These are phyloP conservation scores for Candida rishiriensis DNA, from an alignment of 805 yeast genomes.

Conservation along the genomic window DNA sequence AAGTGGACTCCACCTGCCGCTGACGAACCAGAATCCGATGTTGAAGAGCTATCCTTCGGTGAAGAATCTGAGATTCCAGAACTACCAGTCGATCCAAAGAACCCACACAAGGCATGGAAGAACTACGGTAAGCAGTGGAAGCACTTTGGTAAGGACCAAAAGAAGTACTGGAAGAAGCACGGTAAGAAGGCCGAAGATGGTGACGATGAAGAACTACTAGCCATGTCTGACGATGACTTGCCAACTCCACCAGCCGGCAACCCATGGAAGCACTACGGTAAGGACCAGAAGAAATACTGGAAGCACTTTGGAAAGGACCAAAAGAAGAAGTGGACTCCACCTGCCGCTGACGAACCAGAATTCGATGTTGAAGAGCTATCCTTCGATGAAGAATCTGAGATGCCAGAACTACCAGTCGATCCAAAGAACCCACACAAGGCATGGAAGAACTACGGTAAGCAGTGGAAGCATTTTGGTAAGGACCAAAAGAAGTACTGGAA, in stretches of 20 bases:
- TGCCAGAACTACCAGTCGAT: not conserved
- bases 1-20: conserved; percentile 18
- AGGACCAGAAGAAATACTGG: conserved; percentile 25
- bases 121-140: conserved; percentile 9
- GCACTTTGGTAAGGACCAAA: conserved; percentile 17
- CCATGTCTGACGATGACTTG: not conserved
- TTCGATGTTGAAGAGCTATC: not conserved
- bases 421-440: conserved; percentile 13
- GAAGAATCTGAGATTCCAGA: not conserved
- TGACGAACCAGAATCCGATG: not conserved
- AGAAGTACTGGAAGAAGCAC: conserved; percentile 17
- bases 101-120: conserved; percentile 9
- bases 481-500: conserved; percentile 21
- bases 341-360: not conserved
- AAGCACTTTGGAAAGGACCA: conserved; percentile 24
- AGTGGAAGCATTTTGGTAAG: conserved; percentile 12
- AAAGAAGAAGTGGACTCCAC: conserved; percentile 24
- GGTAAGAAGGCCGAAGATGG: conserved; percentile 9
- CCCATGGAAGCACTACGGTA: conserved; percentile 11
- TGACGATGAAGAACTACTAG: not conserved
- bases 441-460: conserved; percentile 6
- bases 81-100: not conserved
- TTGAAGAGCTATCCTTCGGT: not conserved
- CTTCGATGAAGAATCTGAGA: conserved; percentile 1
- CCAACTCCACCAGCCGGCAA: conserved; percentile 1